These are phyloP conservation scores for Cordyceps militaris DNA, from an alignment of 2,329 filamentous ascomycete genomes.

Conservation along the genomic window DNA sequence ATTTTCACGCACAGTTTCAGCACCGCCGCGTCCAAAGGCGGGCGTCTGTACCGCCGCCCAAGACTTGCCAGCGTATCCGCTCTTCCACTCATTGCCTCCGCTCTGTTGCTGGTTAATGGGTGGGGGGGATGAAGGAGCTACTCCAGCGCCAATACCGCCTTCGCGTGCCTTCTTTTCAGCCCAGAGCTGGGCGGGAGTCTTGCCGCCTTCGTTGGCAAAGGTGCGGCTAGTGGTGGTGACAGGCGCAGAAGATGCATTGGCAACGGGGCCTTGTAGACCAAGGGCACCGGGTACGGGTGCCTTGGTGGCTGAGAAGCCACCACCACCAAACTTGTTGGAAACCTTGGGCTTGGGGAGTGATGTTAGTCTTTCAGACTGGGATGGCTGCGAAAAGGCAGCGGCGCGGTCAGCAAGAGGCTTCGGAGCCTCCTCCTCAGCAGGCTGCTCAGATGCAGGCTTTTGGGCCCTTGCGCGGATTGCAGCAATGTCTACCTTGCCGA, in stretches of 20 bases:
- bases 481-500: slow-evolving; percentile 95
- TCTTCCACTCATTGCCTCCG: slow-evolving; percentile 74
- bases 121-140: slow-evolving; percentile 32
- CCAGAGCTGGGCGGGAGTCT: slow-evolving; percentile 95
- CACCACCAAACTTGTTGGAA: slow-evolving; percentile 75
- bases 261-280: slow-evolving; percentile 53
- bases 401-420: slow-evolving; percentile 69
- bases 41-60: slow-evolving; percentile 77
- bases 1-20: slow-evolving; percentile 46
- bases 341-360: slow-evolving; percentile 92
- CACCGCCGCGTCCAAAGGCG: slow-evolving; percentile 58
- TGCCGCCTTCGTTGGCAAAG: slow-evolving; percentile 90
- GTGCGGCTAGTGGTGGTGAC: slow-evolving; percentile 81
- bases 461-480: slow-evolving; percentile 83
- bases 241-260: slow-evolving; percentile 48
- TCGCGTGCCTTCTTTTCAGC: slow-evolving; percentile 92
- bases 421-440: slow-evolving; percentile 31
- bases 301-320: slow-evolving; percentile 79
- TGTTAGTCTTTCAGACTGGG: slow-evolving; percentile 70
- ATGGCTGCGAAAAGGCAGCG: slow-evolving; percentile 56
- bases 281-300: slow-evolving; percentile 69
- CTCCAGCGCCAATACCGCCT: slow-evolving; percentile 42
- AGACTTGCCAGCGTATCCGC: slow-evolving; percentile 80
- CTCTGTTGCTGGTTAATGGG: slow-evolving; percentile 63
- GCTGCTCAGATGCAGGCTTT: slow-evolving; percentile 44